phyloP scores from a whole-genome alignment of 1,284 basidiomycete genomes.

The Leccinum solheimii region DNA sequence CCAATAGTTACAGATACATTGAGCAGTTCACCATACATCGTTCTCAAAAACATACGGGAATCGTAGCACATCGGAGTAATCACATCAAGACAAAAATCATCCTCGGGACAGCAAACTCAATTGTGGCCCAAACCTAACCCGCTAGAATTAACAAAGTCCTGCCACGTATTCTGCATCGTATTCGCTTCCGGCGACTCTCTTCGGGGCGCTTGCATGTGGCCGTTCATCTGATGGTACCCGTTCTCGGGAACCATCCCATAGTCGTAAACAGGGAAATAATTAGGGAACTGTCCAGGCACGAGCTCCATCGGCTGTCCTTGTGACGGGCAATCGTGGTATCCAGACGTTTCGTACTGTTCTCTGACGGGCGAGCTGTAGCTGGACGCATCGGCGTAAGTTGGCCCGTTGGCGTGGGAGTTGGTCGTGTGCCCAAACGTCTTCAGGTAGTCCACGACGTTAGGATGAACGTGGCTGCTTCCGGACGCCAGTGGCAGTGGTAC shows the following conservation, averaged over 20 bases:
- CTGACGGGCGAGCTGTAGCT: conserved; percentile 29
- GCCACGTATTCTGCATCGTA: conserved; percentile 56
- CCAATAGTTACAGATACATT: conserved; percentile 24
- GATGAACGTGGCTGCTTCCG: conserved; percentile 48
- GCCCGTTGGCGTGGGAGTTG: conserved; percentile 25
- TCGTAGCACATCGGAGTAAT: conserved; percentile 9
- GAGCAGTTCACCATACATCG: conserved; percentile 5
- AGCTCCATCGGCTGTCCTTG: conserved; percentile 35
- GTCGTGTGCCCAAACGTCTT: conserved; percentile 53
- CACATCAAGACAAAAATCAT: conserved; percentile 4
- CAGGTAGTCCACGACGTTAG: conserved; percentile 64
- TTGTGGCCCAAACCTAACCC: conserved; percentile 29
- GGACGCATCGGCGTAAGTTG: conserved; percentile 29
- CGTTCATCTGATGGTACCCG: conserved; percentile 37
- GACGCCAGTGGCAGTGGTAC: conserved; percentile 55
- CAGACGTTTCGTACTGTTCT: conserved; percentile 31
- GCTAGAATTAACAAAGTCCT: conserved; percentile 50
- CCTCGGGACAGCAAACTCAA: neutral
- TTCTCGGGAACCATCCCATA: conserved; percentile 49
- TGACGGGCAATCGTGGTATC: conserved; percentile 26
- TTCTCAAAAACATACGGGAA: conserved; percentile 17
- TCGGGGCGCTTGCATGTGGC: conserved; percentile 36
- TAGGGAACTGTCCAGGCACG: conserved; percentile 48
- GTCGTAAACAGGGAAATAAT: conserved; percentile 77
- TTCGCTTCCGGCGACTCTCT: conserved; percentile 57